A percentile compares a stretch with the other conserved stretches of the same genome.
Conservation (phyloP, 179 eudicot genomes). For the Beta lomatogona region DNA sequence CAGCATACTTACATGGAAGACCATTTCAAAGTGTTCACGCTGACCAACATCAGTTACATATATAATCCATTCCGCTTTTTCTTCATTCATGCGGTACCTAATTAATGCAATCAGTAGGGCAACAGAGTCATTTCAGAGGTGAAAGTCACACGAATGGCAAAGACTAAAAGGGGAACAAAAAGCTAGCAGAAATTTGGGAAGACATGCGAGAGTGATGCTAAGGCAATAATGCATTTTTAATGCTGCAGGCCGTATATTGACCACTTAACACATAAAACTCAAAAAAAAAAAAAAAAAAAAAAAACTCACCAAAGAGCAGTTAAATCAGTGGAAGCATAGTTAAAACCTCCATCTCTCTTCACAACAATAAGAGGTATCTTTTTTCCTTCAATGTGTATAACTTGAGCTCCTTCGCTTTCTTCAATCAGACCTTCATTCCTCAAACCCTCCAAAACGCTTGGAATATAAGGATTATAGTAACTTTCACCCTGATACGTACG, state of each 20-base stretch:
- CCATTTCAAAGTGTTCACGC: slow-evolving; percentile 53
- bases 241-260: neutral
- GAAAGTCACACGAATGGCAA: neutral
- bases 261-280: neutral
- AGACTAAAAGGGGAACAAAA: neutral
- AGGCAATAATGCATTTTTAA: neutral
- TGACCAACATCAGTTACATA: slow-evolving; percentile 97
- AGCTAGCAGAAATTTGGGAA: neutral
- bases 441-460: slow-evolving; percentile 55
- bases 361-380: slow-evolving; percentile 79
- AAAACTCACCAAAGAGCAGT: slow-evolving; percentile 76
- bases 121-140: slow-evolving; percentile 15
- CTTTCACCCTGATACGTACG: slow-evolving; percentile 71
- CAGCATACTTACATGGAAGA: slow-evolving; percentile 48
- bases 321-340: slow-evolving; percentile 95
- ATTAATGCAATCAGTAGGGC: slow-evolving; percentile 18
- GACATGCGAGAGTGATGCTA: neutral
- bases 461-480: slow-evolving; percentile 86
- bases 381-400: slow-evolving; percentile 76
- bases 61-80: slow-evolving; percentile 90
- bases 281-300: slow-evolving; percentile 3
- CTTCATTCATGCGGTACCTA: slow-evolving; percentile 97
- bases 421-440: slow-evolving; percentile 60
- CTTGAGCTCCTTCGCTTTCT: slow-evolving; percentile 88
- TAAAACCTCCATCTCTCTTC: slow-evolving; percentile 92